Evolutionary conservation across 2,329 filamentous ascomycete species (phyloP), one percentile per base, ranked within the genome.

Genomic region (Metarhizium humberi): DNA sequence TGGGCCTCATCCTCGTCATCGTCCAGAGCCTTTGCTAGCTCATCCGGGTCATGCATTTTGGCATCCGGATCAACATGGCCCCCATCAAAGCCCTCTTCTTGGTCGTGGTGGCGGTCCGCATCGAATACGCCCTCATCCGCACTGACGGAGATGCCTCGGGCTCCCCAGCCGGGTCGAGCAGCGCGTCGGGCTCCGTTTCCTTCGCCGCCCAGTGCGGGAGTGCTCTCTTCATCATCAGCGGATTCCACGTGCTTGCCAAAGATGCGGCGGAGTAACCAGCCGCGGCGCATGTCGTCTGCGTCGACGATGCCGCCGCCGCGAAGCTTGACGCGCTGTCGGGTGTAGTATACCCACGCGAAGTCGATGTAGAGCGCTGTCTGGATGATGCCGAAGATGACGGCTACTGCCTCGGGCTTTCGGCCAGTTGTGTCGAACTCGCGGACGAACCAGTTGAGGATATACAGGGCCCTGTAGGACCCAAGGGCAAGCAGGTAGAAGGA

Each of bases 321-420:
- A 16, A 97, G 84, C 84, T 96, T 96, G 66, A 97, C 91, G 56
- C 92, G 84, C 75, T 96, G 92, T 60, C 92, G 82, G 11, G 87
- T 88, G 75, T 89, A 96, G 77, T 97, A 97, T 1, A 97, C 91
- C 91, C 92, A 96, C 40, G 90, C 91, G 68, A 97, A 97, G 72
- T 97, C 92, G 62, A 92, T 69, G 71, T 96, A 96, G 47, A 96
- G 82, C 1, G 87, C 85, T 0, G 91, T 96, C 74, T 97, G 92
- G 30, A 97, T 77, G 57, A 95, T 75, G 55, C 92, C 92, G 65
- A 95, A 96, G 58, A 95, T 81, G 67, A 94, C 82, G 7, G 88
- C 86, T 10, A 92, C 82, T 3, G 83, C 78, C 63, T 92, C 86
- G 58, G 85, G 84, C 59, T 77, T 74, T 46, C 74, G 69, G 62